Evolutionary conservation across 345 rosid genomes (phyloP).

Genomic region (Rhodamnia rubescens): DNA sequence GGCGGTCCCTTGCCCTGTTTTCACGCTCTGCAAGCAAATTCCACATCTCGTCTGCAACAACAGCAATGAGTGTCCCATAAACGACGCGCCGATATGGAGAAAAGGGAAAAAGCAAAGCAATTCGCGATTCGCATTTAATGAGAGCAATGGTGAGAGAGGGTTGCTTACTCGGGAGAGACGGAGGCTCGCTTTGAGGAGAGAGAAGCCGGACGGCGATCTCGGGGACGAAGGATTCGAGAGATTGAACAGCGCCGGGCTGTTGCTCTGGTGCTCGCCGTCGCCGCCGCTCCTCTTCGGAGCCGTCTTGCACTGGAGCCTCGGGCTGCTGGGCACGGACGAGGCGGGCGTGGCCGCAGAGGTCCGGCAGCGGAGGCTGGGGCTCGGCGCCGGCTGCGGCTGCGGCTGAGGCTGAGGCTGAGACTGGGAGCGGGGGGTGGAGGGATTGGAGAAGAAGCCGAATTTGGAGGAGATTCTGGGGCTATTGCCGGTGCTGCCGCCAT

Average conservation of each 20-base stretch:
- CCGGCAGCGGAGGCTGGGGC: conserved; percentile 46
- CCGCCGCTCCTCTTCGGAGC: conserved; percentile 5
- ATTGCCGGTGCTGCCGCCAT: neutral
- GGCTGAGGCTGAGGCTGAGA: conserved; percentile 26
- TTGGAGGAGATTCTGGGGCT: conserved; percentile 44
- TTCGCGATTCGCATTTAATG: neutral
- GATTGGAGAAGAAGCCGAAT: conserved; percentile 71
- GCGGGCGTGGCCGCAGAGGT: conserved; percentile 21
- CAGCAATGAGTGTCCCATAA: neutral
- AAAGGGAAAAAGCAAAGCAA: neutral
- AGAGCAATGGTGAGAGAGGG: neutral
- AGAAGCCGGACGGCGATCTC: conserved; percentile 61
- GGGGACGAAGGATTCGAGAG: conserved; percentile 61
- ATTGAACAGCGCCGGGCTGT: conserved; percentile 30
- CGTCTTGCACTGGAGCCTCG: conserved; percentile 47
- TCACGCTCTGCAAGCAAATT: conserved; percentile 57
- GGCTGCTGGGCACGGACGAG: conserved; percentile 45
- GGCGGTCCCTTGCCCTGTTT: conserved; percentile 67
- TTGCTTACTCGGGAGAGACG: conserved; percentile 53
- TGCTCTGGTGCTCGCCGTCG: neutral
- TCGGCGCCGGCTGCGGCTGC: conserved; percentile 38
- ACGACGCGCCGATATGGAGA: neutral
- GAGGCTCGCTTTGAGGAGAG: conserved; percentile 53
- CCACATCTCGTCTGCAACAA: conserved; percentile 56
- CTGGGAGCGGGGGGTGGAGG: conserved; percentile 63